phyloP scores from a whole-genome alignment of 768 basidiomycete genomes.

The Plicaturopsis crispa region DNA sequence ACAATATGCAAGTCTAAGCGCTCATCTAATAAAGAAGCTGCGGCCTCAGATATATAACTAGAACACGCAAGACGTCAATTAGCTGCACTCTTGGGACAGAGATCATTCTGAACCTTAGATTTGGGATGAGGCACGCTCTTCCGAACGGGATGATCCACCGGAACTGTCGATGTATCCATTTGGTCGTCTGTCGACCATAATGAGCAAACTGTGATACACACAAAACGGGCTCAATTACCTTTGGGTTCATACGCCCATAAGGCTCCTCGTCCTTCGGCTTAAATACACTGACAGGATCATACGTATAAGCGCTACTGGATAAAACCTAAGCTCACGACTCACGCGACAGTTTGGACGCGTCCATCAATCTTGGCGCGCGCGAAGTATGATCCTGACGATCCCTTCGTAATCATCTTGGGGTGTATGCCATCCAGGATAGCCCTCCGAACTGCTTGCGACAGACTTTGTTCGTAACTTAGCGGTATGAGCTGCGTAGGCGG shows the following conservation, averaged over 20 bases:
- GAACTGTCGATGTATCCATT: constrained; percentile 86
- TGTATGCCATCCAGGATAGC: constrained; percentile 76
- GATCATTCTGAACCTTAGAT: constrained; percentile 54
- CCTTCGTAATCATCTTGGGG: constrained; percentile 87
- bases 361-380: constrained; percentile 78
- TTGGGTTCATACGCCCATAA: constrained; percentile 83
- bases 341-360: constrained; percentile 75
- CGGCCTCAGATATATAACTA: constrained; percentile 86
- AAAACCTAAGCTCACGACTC: constrained; percentile 20
- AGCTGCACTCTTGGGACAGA: not conserved
- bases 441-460: constrained; percentile 55
- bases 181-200: constrained; percentile 67
- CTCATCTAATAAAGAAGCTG: constrained; percentile 76
- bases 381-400: constrained; percentile 88
- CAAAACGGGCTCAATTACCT: constrained; percentile 32
- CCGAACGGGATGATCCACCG: constrained; percentile 90
- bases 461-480: constrained; percentile 27
- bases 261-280: constrained; percentile 92
- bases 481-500: constrained; percentile 6
- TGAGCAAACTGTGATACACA: constrained; percentile 2
- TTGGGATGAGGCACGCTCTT: constrained; percentile 82
- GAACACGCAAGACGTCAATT: constrained; percentile 1
- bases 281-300: constrained; percentile 54
- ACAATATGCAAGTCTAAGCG: constrained; percentile 75
- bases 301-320: not conserved